Conservation (phyloP, 2,329 filamentous ascomycete genomes). For the Plectosphaerella cucumerina region DNA sequence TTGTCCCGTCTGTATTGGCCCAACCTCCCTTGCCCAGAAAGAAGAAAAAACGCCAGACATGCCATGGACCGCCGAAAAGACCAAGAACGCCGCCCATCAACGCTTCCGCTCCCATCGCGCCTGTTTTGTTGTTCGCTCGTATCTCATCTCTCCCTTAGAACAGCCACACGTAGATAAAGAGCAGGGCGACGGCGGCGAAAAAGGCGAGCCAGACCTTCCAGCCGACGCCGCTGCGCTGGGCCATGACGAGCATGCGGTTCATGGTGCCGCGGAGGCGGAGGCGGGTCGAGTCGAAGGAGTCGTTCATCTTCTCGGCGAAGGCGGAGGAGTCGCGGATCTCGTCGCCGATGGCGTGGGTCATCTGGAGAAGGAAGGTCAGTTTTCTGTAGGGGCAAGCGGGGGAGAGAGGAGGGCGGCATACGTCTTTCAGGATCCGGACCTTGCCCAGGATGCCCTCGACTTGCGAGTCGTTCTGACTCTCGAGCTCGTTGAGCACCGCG, state of each 20-base stretch:
- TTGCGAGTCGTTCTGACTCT: constrained; percentile 91
- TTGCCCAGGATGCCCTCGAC: constrained; percentile 89
- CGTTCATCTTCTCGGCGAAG: constrained; percentile 92
- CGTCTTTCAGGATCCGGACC: constrained; percentile 84
- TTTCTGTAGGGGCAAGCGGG: constrained; percentile 1
- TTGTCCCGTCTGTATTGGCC: neutral
- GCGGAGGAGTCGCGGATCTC: constrained; percentile 89
- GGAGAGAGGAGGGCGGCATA: constrained; percentile 33
- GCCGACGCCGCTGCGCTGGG: constrained; percentile 85
- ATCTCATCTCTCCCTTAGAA: constrained; percentile 46
- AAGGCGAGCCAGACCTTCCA: constrained; percentile 94
- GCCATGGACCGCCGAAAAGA: neutral
- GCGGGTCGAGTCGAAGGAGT: constrained; percentile 82
- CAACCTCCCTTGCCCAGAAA: neutral
- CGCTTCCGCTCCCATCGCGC: neutral
- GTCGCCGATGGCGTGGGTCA: constrained; percentile 89
- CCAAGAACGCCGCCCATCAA: neutral
- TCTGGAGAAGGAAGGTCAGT: constrained; percentile 41
- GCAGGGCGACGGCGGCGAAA: constrained; percentile 73
- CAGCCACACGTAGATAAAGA: constrained; percentile 93
- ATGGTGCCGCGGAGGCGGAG: constrained; percentile 83
- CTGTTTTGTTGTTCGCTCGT: neutral
- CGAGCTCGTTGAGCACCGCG: constrained; percentile 85
- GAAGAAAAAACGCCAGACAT: neutral
- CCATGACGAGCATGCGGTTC: constrained; percentile 97